These are phyloP conservation scores for Halophytophthora polymorphica DNA, from an alignment of 352 stramenopile genomes.

Conservation along the genomic window DNA sequence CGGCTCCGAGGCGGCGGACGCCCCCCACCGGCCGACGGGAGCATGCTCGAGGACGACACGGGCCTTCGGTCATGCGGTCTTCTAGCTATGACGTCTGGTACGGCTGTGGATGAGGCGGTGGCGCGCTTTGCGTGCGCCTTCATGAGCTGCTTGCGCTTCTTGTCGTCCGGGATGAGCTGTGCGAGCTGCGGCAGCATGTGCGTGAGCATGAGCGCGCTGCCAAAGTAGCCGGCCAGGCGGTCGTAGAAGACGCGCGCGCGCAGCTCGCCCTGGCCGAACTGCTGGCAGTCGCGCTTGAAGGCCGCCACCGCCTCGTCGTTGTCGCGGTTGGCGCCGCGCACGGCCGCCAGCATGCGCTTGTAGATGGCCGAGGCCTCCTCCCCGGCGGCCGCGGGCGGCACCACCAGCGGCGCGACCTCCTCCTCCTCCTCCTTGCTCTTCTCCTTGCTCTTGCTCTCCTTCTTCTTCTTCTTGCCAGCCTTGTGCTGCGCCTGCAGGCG, in stretches of 20 bases:
- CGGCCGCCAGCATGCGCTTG: constrained; percentile 74
- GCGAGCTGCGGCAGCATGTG: constrained; percentile 78
- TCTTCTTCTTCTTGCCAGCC: constrained; percentile 17
- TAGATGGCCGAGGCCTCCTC: constrained; percentile 78
- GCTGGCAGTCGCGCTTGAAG: constrained; percentile 82
- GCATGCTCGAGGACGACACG: constrained; percentile 30
- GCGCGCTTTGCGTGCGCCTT: constrained; percentile 43
- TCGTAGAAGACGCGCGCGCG: constrained; percentile 63
- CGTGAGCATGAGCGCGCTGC: constrained; percentile 70
- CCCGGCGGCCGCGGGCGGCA: constrained; percentile 56
- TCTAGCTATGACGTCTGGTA: not conserved
- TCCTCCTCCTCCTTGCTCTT: constrained; percentile 1
- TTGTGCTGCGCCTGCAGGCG: constrained; percentile 8
- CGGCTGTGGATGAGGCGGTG: constrained; percentile 1
- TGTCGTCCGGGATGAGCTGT: constrained; percentile 74
- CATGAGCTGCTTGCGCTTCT: constrained; percentile 70
- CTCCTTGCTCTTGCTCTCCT: constrained; percentile 15
- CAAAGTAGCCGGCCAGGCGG: constrained; percentile 59
- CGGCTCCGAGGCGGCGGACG: constrained; percentile 18
- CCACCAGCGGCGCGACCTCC: constrained; percentile 22
- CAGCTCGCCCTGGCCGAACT: constrained; percentile 61
- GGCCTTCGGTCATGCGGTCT: constrained; percentile 22
- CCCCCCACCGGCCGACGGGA: constrained; percentile 20
- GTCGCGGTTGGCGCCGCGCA: constrained; percentile 68
- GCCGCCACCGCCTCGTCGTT: constrained; percentile 66